Evolutionary conservation across 129 eudicot species (phyloP), one percentile per base, ranked within the genome.

Genomic region (Flaveria ramosissima): DNA sequence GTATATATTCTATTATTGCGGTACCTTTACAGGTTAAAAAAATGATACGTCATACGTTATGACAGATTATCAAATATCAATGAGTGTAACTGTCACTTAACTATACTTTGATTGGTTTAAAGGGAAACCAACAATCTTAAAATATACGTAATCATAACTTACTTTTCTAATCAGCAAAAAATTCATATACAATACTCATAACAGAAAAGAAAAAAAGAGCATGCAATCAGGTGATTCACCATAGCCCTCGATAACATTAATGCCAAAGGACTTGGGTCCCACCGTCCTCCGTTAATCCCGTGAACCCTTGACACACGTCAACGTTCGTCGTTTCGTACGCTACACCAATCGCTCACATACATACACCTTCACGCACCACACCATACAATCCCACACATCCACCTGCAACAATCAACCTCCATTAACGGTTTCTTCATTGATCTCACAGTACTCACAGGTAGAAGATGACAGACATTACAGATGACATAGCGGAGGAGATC

Each of bases 401-500:
- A 75, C 62, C 51, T 50, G 39, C 63, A 41, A 36, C 74, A 27
- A 64, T 42, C 24, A 0, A 71, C n/a, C 64, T 12, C 74, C 70
- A 46, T 30, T 64, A 61, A 56, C 59, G 51, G 41, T 4, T 36
- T 36, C 41, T 36, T 36, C 41, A 17, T n/a, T n/a, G n/a, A n/a
- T 53, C 41, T 7, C 16, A 11, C 0, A n/a, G n/a, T n/a, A n/a
- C n/a, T n/a, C n/a, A n/a, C n/a, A 26, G 63, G 75, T 70, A 42
- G 45, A 69, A 20, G 45, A 92, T 92, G 97, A 87, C 96, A 64
- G 98, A 93, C 82, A 87, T 89, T 15, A 93, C 90, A 7, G 98
- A 93, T 63, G 98, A 93, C n/a, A 93, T 93, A 80, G 98, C 97
- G n/a, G 97, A 93, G 87, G 98, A 91, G 68, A 93, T 93, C 3